Evolutionary conservation across 2,329 filamentous ascomycete species (phyloP).

Genomic region (Nigrospora oryzae): DNA sequence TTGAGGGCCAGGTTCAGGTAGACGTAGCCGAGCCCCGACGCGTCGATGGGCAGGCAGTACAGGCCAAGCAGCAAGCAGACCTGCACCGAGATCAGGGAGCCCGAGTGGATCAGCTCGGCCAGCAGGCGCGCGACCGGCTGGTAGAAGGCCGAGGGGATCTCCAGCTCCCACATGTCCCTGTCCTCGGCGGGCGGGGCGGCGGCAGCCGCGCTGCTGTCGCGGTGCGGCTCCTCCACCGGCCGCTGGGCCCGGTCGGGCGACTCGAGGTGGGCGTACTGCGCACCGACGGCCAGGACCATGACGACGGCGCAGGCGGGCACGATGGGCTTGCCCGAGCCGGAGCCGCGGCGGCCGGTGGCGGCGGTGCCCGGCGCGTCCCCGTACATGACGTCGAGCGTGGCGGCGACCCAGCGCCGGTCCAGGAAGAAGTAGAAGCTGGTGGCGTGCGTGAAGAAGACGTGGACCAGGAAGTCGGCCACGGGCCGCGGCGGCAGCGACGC

Average conservation of each 20-base stretch:
- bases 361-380: slow-evolving; percentile 15
- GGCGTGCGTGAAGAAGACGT: slow-evolving; percentile 38
- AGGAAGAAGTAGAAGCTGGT: slow-evolving; percentile 41
- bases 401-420: slow-evolving; percentile 31
- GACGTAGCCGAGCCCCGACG: slow-evolving; percentile 46
- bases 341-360: not conserved
- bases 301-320: slow-evolving; percentile 35
- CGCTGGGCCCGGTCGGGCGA: slow-evolving; percentile 9
- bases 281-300: slow-evolving; percentile 39
- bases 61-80: slow-evolving; percentile 47
- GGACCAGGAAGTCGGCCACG: slow-evolving; percentile 35
- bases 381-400: slow-evolving; percentile 31
- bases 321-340: slow-evolving; percentile 28
- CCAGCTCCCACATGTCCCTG: slow-evolving; percentile 31
- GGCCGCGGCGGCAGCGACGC: slow-evolving; percentile 35
- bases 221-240: not conserved
- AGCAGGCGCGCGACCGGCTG: slow-evolving; percentile 45
- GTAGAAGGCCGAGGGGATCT: slow-evolving; percentile 47
- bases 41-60: slow-evolving; percentile 46
- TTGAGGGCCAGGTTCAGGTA: slow-evolving; percentile 48
- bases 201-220: not conserved
- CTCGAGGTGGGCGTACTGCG: slow-evolving; percentile 41
- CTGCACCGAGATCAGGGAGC: slow-evolving; percentile 49
- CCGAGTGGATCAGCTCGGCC: slow-evolving; percentile 47
- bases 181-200: too few species aligned